Evolutionary conservation across 768 basidiomycete species (phyloP), one percentile per base, ranked within the genome.

Genomic region (Leucocoprinus sp.): DNA sequence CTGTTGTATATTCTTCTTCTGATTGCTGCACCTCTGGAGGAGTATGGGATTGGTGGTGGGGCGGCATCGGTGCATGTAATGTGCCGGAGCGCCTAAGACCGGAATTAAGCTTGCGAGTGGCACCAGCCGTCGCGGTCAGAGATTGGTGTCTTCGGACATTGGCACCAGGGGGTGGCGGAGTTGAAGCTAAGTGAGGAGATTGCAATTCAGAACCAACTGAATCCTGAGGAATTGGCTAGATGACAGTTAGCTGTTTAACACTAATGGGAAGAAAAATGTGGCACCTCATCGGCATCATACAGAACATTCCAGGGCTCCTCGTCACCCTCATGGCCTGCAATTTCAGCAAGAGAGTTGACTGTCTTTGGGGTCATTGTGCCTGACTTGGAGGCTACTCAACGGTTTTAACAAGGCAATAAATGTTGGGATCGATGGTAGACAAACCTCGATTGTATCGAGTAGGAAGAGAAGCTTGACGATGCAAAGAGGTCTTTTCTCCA

Each of bases 231-330:
- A 62, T 64, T 48, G 75, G 74, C 50, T 77, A 65, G 56, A 70
- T 29, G 51, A 54, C 47, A 15, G 51, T 51, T 31, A 44, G 53
- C 14, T 49, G 40, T 21, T 28, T 52, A 48, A 29, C 43, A 28
- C 21, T 28, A 37, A 43, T 45, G 50, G 39, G 49, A 39, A 49
- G 50, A 47, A 18, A 57, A 65, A 52, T 28, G 28, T 12, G 12
- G 33, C 50, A 85, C 87, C 64, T 86, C 84, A 24, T 85, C 84
- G 42, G 62, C 68, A 65, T 59, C 75, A 64, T 63, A 70, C 31
- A 79, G 78, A 34, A 72, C 67, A 60, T 87, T 84, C 89, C 89
- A 92, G 45, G 87, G 84, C 52, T 90, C 88, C 59, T 92, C 88
- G 50, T 89, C 88, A 54, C 82, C 86, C 54, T 92, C 88, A 56